Percentiles rank a stretch among this genome's conserved stretches.
Conservation (phyloP, 768 basidiomycete species). For the Leccinellum rugosiceps region DNA sequence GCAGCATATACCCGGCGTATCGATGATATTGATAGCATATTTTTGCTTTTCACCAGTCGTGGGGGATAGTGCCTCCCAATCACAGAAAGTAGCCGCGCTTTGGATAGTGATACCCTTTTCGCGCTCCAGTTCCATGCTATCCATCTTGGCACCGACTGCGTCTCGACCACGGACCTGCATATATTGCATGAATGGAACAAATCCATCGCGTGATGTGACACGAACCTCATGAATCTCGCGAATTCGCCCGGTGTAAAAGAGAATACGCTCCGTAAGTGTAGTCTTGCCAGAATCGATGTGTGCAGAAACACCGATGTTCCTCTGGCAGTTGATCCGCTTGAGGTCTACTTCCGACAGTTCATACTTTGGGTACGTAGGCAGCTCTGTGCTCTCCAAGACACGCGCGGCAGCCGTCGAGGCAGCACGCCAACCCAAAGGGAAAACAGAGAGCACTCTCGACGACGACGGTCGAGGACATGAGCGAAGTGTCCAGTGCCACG, state of each 20-base stretch:
- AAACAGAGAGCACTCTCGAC: background rate
- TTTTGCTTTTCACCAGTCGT: constrained; percentile 65
- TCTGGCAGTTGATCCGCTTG: constrained; percentile 64
- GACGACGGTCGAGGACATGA: constrained; percentile 10
- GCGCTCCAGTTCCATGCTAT: constrained; percentile 97
- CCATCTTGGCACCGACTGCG: constrained; percentile 98
- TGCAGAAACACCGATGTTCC: constrained; percentile 95
- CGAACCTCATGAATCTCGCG: constrained; percentile 93
- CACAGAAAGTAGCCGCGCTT: constrained; percentile 96
- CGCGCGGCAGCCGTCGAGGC: constrained; percentile 43
- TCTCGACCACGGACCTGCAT: constrained; percentile 86
- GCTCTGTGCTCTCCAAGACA: background rate
- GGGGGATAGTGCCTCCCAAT: constrained; percentile 79
- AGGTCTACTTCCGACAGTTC: constrained; percentile 63
- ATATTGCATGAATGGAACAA: background rate
- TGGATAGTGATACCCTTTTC: constrained; percentile 99
- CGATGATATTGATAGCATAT: constrained; percentile 96
- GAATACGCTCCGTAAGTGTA: constrained; percentile 91
- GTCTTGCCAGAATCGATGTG: constrained; percentile 99
- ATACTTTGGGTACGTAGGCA: constrained; percentile 35
- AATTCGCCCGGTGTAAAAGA: constrained; percentile 96
- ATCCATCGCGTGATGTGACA: constrained; percentile 5
- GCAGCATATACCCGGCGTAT: constrained; percentile 74
- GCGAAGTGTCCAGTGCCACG: constrained; percentile 26
- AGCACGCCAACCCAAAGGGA: constrained; percentile 28